Base-by-base conservation (phyloP, 345 rosid genomes). In the Populus ilicifolia region DNA sequence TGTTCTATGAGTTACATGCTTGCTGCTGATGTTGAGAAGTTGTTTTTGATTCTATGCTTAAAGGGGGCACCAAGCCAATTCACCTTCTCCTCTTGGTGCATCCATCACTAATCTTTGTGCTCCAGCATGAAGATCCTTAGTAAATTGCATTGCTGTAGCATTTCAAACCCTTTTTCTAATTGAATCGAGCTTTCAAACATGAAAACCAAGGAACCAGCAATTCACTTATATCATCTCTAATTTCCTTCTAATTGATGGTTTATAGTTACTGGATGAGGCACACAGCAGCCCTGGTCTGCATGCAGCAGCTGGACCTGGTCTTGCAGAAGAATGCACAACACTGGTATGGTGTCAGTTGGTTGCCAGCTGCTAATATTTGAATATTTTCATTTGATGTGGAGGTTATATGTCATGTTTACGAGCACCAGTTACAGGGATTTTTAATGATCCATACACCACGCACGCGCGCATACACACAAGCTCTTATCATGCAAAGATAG, bases 271-370 rank as follows among this genome's bases (percentile, higher is more conserved):
- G 73, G 99, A 93, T 74, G 98, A 92, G 79, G 93, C 89, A 67
- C 96, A 93, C 66, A 92, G 99, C 77, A 93, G 96, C 77, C 91
- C 90, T 78, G 99, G 99, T 88, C 87, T 96, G 85, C 97, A 93
- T 81, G 93, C 88, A 4, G 94, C 98, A 75, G 98, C 99, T 87
- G 99, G 99, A 74, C 91, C 97, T 81, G 93, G 92, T 79, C 98
- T 96, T 77, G 93, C 93, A 46, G 99, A 96, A 84, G 98, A 96
- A 80, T 96, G 98, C 67, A 89, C 94, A 71, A 85, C 91, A 14
- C 77, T 93, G 97, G 99, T 93, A 87, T 73, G 30, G 20, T 78
- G 71, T 65, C 7, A 35, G 43, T 67, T 71, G 33, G 33, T 54
- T 71, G 54, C 69, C 73, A 6, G 23, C 21, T 66, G 20, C 21